phyloP scores from a whole-genome alignment of 2,329 filamentous ascomycete genomes.

The Aspergillaceae sp. region DNA sequence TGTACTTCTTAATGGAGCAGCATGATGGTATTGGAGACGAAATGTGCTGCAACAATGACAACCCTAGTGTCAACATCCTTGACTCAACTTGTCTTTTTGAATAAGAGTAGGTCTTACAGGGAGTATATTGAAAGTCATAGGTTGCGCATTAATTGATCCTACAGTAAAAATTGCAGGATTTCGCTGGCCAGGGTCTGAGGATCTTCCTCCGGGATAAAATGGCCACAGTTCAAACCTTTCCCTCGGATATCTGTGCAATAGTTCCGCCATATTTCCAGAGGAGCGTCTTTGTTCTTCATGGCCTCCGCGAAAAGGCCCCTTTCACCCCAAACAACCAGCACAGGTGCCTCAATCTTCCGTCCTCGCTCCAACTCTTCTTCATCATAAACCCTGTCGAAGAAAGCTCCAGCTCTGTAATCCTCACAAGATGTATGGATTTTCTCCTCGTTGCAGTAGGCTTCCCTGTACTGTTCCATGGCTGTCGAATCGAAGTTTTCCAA shows the following conservation, averaged over 20 bases:
- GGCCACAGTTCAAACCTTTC: not conserved
- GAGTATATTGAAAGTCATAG: too few relatives aligned
- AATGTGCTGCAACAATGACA: too few relatives aligned
- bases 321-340: not conserved
- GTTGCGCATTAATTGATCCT: not conserved
- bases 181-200: not conserved
- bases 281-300: not conserved
- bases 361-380: not conserved
- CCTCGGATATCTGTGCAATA: not conserved
- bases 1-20: too few relatives aligned
- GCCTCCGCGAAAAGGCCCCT: not conserved
- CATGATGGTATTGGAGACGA: too few relatives aligned
- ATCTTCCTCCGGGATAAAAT: not conserved
- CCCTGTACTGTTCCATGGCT: not conserved
- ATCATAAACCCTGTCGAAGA: not conserved
- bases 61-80: too few relatives aligned
- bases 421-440: not conserved
- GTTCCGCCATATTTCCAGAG: not conserved
- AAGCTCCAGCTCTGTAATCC: not conserved
- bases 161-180: not conserved
- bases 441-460: not conserved
- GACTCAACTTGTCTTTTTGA: too few relatives aligned
- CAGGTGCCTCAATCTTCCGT: not conserved
- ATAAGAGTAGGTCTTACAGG: too few relatives aligned
- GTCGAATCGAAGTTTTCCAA: not conserved